Percentiles rank a stretch among this genome's conserved stretches.
These are phyloP conservation scores for Aspergillus tamarii DNA, from an alignment of 2,329 filamentous ascomycete genomes.

Conservation along the genomic window DNA sequence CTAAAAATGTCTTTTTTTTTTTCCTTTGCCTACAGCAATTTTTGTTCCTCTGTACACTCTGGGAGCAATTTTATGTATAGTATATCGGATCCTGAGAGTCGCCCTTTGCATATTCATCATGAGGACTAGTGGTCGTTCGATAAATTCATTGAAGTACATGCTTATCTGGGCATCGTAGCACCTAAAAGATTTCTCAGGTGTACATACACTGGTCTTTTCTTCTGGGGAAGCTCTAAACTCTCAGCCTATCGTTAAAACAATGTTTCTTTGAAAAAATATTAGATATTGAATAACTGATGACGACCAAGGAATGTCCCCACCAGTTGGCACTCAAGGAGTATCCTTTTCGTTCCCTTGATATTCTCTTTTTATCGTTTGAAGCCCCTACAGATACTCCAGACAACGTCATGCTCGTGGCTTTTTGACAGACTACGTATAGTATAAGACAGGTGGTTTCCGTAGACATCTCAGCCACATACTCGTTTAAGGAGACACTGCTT, in stretches of 20 bases:
- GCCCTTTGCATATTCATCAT: background rate
- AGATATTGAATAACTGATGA: background rate
- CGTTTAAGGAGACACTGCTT: background rate
- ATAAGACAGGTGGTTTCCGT: background rate
- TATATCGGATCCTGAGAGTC: background rate
- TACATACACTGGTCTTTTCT: background rate
- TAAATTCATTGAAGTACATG: background rate
- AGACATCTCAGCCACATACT: background rate
- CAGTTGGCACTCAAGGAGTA: background rate
- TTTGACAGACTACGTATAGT: background rate
- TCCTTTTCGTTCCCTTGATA: background rate
- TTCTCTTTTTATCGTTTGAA: background rate
- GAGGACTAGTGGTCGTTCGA: background rate
- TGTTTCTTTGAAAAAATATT: background rate
- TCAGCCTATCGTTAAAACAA: background rate
- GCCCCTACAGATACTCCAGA: background rate
- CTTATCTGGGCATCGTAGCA: background rate
- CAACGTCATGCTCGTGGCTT: background rate
- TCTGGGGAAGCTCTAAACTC: background rate
- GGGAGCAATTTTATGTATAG: background rate
- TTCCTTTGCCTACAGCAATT: background rate
- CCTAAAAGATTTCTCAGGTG: background rate
- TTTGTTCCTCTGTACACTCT: background rate
- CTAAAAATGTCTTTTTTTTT: background rate
- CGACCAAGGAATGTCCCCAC: background rate